Base-by-base conservation (phyloP, 2,329 filamentous ascomycete genomes). In the Fusarium sp. region DNA sequence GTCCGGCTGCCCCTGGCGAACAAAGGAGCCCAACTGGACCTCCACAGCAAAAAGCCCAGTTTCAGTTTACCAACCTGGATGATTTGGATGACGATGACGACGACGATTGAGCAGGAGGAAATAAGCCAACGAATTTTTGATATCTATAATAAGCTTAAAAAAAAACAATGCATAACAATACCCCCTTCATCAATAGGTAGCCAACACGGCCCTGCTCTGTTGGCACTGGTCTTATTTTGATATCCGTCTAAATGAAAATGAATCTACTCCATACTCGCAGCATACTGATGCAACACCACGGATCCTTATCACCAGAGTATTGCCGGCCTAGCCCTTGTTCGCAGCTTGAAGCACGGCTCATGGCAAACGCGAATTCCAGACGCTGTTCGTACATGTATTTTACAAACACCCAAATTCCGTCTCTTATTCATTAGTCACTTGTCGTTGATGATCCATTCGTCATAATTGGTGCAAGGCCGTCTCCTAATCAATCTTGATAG, bases 401-500 rank as follows among this genome's bases (percentile, higher is more conserved):
- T 80, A 80, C 79, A 80, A 64, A 72, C 65, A 62, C 61, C 53
- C 53, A 48, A 68, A 39, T 66, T 68, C 65, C 59, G 28, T 60
- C 70, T 65, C 72, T 63, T 60, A 51, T 56, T 77, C 69, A 73
- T 75, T 66, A 77, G 59, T 54, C 61, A 55, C 61, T 61, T 54
- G 58, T 76, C 65, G 35, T 63, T 56, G 47, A 48, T 56, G 45
- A 35, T 51, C 60, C 61, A 48, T 68, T 47, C 30, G 45, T 48
- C 68, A 42, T 59, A 44, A 51, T 61, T 39, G 54, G 48, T 31
- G 47, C 12, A 30, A 24, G 22, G 14, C 13, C 22, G 39, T 47
- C 38, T 45, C 7, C 82, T 85, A 99, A 81, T 99, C 96, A 73
- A 99, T 95, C 87, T 99, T 99, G 85, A 99, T 97, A n/a, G 95